phyloP scores from a whole-genome alignment of 1,284 basidiomycete species.

The Cryptococcus jaspeensis region DNA sequence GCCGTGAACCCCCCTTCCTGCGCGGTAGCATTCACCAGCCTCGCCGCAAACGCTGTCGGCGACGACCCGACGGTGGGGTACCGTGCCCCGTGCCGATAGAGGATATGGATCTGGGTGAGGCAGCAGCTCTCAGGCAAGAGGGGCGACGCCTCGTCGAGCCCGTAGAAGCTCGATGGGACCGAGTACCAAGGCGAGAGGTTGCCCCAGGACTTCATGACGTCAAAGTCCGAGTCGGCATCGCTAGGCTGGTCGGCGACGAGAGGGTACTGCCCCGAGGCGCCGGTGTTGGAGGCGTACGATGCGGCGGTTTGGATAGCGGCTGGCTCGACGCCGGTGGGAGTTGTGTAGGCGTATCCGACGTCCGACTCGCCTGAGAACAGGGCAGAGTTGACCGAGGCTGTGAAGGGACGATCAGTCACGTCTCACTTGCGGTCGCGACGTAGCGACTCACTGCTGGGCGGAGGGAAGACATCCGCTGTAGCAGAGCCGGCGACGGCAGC shows the following conservation, averaged over 20 bases:
- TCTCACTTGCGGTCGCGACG: too few species aligned
- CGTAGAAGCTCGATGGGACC: slow-evolving; percentile 65
- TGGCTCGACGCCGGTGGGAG: slow-evolving; percentile 58
- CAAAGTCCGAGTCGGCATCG: slow-evolving; percentile 43
- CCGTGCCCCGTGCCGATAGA: slow-evolving; percentile 59
- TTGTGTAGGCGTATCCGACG: slow-evolving; percentile 57
- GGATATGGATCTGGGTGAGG: slow-evolving; percentile 69
- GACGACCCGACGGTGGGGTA: slow-evolving; percentile 45
- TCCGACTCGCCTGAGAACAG: slow-evolving; percentile 54
- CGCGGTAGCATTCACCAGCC: slow-evolving; percentile 34
- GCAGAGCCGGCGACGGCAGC: slow-evolving; percentile 32
- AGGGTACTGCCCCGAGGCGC: slow-evolving; percentile 51
- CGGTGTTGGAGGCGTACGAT: slow-evolving; percentile 49
- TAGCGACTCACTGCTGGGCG: slow-evolving; percentile 29
- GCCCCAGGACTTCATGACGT: slow-evolving; percentile 74
- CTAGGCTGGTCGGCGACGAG: slow-evolving; percentile 46
- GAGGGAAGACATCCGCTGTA: slow-evolving; percentile 35
- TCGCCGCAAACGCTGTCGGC: slow-evolving; percentile 35
- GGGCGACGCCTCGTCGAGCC: slow-evolving; percentile 65
- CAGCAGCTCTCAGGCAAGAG: slow-evolving; percentile 65
- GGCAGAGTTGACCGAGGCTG: slow-evolving; percentile 29
- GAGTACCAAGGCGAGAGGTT: slow-evolving; percentile 83
- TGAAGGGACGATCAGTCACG: neutral
- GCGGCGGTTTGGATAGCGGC: slow-evolving; percentile 56
- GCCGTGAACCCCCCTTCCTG: slow-evolving; percentile 25